Evolutionary conservation across 139 green algal species (phyloP), one percentile per base, ranked within the genome.

Genomic region (Mesotaenium endlicherianum): DNA sequence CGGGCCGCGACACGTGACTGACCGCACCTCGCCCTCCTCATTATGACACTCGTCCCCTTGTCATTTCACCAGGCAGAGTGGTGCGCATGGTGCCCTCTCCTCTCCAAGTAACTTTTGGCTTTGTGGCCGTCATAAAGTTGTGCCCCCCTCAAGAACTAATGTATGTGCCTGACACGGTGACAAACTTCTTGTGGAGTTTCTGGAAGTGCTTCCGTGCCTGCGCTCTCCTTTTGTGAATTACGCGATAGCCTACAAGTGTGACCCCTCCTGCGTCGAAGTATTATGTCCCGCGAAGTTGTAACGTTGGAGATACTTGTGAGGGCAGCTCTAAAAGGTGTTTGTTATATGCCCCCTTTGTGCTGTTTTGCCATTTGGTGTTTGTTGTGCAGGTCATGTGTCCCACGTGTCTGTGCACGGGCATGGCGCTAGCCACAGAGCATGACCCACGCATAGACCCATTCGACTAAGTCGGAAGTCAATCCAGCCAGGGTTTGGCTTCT

Each of bases 351-450:
- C 8, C 47, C 11, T 57, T 57, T 57, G 8, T 8, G 47, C 11
- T 8, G 47, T 8, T 11, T 57, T 8, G 8, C 8, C 11, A 8
- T 57, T 8, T 26, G 8, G 47, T 57, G 47, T 57, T 11, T 26
- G 8, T 8, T 57, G 83, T 68, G 58, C 97, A 98, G 87, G 96
- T 99, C 71, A 98, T 98, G 96, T 99, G 96, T 92, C 97, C 94
- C 1, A 92, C 89, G 16, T 99, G 96, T 91, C 90, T 99, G 40
- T 97, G 94, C 90, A 98, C 96, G 5, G 95, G 94, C 20, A 97
- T 96, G 90, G 86, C 93, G 67, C 85, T 98, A 75, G 95, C 93
- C 2, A 97, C 94, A 38, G 95, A 99, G 92, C 92, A 98, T 80
- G 95, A 98, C 84, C 92, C 92, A 0, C 89, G 95, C 3, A 93